Conservation (phyloP, 768 basidiomycete species). For the Punctularia strigosozonata region DNA sequence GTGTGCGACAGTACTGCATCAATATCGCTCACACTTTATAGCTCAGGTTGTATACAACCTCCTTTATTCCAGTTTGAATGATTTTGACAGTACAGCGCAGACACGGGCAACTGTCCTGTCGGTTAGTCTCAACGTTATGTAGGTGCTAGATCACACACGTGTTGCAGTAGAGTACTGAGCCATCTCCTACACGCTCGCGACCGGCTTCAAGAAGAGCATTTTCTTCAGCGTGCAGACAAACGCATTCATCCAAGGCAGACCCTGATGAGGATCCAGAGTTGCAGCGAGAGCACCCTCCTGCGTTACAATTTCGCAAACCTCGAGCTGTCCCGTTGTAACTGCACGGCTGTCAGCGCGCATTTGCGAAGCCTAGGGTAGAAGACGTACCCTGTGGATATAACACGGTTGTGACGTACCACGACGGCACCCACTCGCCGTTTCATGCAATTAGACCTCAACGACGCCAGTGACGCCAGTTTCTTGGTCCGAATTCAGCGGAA, state of each 20-base stretch:
- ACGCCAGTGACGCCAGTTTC: constrained; percentile 86
- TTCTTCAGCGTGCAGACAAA: constrained; percentile 97
- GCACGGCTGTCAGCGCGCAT: background rate
- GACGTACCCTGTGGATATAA: constrained; percentile 66
- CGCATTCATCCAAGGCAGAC: constrained; percentile 64
- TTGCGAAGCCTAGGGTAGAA: background rate
- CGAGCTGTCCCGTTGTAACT: constrained; percentile 96
- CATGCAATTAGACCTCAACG: constrained; percentile 91
- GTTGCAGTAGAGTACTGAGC: constrained; percentile 92
- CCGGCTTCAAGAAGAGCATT: constrained; percentile 94
- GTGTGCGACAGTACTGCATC: background rate
- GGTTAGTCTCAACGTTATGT: background rate
- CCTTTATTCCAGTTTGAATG: constrained; percentile 85
- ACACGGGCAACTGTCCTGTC: constrained; percentile 76
- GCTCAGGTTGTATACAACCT: constrained; percentile 88
- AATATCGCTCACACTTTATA: constrained; percentile 74
- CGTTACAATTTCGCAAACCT: constrained; percentile 78
- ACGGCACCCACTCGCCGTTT: constrained; percentile 93
- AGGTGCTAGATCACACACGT: constrained; percentile 48
- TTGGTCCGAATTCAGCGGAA: constrained; percentile 17
- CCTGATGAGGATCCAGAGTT: constrained; percentile 43
- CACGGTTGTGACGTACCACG: constrained; percentile 72
- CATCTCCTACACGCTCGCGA: constrained; percentile 72
- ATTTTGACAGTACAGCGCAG: constrained; percentile 96
- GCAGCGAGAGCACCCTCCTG: constrained; percentile 84